phyloP scores from a whole-genome alignment of 1,284 basidiomycete species.

The Pyrrhoderma noxium region DNA sequence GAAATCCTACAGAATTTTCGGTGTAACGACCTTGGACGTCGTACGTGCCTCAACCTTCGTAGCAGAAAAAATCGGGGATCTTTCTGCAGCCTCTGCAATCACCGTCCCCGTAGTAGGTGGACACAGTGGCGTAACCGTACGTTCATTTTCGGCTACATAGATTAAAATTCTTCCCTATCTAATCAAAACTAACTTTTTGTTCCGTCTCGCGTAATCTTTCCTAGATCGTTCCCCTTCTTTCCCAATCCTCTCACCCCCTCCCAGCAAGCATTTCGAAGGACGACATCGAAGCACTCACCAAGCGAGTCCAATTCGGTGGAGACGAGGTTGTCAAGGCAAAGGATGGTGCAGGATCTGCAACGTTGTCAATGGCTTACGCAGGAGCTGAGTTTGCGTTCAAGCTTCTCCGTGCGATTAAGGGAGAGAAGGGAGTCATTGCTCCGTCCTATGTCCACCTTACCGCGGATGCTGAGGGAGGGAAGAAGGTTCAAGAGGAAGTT shows the following conservation, averaged over 20 bases:
- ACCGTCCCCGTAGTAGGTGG: slow-evolving; percentile 92
- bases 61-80: slow-evolving; percentile 68
- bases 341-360: slow-evolving; percentile 70
- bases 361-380: slow-evolving; percentile 73
- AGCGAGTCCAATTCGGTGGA: slow-evolving; percentile 73
- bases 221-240: slow-evolving; percentile 92
- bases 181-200: slow-evolving; percentile 20
- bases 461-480: slow-evolving; percentile 69
- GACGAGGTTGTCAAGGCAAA: slow-evolving; percentile 81
- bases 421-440: slow-evolving; percentile 80
- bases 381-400: slow-evolving; percentile 74
- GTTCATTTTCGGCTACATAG: slow-evolving; percentile 19
- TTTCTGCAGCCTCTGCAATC: slow-evolving; percentile 58
- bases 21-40: slow-evolving; percentile 97
- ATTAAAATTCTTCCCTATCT: too few relatives aligned
- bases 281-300: slow-evolving; percentile 47
- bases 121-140: slow-evolving; percentile 88
- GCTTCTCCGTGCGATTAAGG: slow-evolving; percentile 79
- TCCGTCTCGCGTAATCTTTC: not conserved
- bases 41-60: slow-evolving; percentile 96
- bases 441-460: slow-evolving; percentile 83
- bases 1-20: slow-evolving; percentile 81
- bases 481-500: slow-evolving; percentile 53
- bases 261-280: slow-evolving; percentile 48
- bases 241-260: slow-evolving; percentile 76